These are phyloP conservation scores for Sporothrix protearum DNA, from an alignment of 2,329 filamentous ascomycete species.

Conservation along the genomic window DNA sequence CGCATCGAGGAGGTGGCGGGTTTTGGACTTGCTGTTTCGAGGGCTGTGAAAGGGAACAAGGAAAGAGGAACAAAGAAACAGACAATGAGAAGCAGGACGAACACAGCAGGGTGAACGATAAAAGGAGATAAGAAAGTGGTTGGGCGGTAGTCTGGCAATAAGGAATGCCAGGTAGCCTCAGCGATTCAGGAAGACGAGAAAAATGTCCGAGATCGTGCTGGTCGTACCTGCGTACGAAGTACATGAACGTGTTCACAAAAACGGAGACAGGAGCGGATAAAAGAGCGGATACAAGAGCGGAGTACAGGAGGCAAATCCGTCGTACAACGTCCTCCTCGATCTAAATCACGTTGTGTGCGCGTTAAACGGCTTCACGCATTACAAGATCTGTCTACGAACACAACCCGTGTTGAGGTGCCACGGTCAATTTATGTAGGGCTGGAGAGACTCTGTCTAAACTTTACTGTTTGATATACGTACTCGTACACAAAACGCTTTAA, in stretches of 20 bases:
- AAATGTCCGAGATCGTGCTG: background rate
- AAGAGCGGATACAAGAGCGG: background rate
- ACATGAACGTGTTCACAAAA: no score
- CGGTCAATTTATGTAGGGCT: background rate
- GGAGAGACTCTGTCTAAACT: background rate
- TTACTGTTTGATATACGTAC: no score
- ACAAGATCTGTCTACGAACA: background rate
- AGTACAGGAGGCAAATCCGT: background rate
- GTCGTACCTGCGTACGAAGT: background rate
- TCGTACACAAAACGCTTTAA: no score
- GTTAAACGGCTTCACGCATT: background rate
- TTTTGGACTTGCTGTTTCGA: background rate
- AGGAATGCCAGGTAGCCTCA: background rate
- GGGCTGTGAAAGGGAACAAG: background rate
- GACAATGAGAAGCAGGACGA: background rate
- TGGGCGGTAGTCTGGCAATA: background rate
- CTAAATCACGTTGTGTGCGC: background rate
- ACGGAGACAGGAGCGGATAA: background rate
- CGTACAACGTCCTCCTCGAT: conserved; percentile 6
- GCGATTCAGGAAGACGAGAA: background rate
- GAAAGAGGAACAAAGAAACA: background rate
- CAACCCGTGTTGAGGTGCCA: background rate
- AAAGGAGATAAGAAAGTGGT: background rate
- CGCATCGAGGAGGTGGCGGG: background rate
- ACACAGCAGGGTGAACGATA: background rate